Percentiles rank a stretch among this genome's conserved stretches.
Conservation (phyloP, 345 rosid species). For the Melastoma malabathricum region DNA sequence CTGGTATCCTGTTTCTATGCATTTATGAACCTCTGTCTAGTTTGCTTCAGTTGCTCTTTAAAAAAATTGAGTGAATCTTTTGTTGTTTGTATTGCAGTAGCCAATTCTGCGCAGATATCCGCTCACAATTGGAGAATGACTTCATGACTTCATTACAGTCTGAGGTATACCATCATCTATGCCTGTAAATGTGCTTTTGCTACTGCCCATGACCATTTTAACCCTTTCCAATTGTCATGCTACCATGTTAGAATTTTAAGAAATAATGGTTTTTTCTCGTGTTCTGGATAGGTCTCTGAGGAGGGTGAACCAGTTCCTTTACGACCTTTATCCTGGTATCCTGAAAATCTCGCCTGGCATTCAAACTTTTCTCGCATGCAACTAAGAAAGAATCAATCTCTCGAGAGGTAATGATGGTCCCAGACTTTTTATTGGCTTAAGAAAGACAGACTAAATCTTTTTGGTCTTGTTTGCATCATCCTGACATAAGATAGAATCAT, state of each 20-base stretch:
- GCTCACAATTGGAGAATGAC: slow-evolving; percentile 63
- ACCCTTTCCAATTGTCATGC: background rate
- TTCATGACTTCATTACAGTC: slow-evolving; percentile 62
- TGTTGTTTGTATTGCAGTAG: slow-evolving; percentile 39
- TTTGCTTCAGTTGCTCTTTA: too few species aligned
- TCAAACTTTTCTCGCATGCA: slow-evolving; percentile 87
- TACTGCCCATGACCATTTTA: slow-evolving; percentile 2
- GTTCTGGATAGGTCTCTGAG: slow-evolving; percentile 36
- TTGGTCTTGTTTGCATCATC: too few species aligned
- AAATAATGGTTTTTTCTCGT: too few species aligned
- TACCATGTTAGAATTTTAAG: background rate
- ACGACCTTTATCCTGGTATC: slow-evolving; percentile 86
- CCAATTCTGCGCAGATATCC: slow-evolving; percentile 66
- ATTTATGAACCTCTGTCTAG: too few species aligned
- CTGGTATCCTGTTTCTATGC: too few species aligned
- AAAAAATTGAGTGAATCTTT: too few species aligned
- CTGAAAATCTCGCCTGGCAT: slow-evolving; percentile 86
- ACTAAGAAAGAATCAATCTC: slow-evolving; percentile 75
- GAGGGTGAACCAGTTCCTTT: slow-evolving; percentile 63
- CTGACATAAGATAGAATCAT: too few species aligned
- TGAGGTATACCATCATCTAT: slow-evolving; percentile 28
- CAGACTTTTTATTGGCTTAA: too few species aligned
- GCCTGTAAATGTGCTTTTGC: too few species aligned
- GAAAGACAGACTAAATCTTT: too few species aligned
- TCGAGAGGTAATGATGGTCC: slow-evolving; percentile 50